Evolutionary conservation across 169 alveolate species (phyloP), one percentile per base, ranked within the genome.

Genomic region (Perkinsus marinus): DNA sequence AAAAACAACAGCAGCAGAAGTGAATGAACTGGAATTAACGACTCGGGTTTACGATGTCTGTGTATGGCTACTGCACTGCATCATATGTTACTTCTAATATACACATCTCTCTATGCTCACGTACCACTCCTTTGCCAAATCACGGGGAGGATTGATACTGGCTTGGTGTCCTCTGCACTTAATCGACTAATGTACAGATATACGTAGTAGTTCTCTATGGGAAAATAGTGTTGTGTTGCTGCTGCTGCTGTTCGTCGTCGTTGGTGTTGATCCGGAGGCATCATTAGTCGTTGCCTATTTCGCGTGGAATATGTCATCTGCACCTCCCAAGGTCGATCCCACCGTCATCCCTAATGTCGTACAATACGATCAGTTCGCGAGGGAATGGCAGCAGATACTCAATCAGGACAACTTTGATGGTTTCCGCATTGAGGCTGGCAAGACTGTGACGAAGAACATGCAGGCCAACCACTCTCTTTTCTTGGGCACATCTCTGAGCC

Each of bases 361-460:
- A 19, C 93, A 91, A 19, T 92, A 47, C 79, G 95, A 92, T 38
- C 92, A 92, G 22, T 93, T 97, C 90, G 93, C 96, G 43, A 94
- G 96, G 46, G 99, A 97, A 94, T 95, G 95, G 94, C 95, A 96
- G 94, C 95, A 93, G 92, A 94, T 97, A 41, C 94, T 97, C 36
- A 95, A 97, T 19, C 97, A 96, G 94, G 99, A 97, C 93, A 96
- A 94, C 91, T 97, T 95, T 91, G 99, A 97, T 94, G 99, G 99
- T 96, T 97, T 94, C 57, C 94, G 99, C 68, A 95, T 97, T 68
- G 99, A 97, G 93, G 97, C 97, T 0, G 97, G 96, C 39, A 96
- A 97, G 92, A 95, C 94, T 46, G 93, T 97, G 37, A 95, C 96
- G 57, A 93, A 93, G 90, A 96, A 95, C 92, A 91, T 97, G 43